Evolutionary conservation across 148 eudicot species (phyloP).

Genomic region (Rhododendron ovatum): DNA sequence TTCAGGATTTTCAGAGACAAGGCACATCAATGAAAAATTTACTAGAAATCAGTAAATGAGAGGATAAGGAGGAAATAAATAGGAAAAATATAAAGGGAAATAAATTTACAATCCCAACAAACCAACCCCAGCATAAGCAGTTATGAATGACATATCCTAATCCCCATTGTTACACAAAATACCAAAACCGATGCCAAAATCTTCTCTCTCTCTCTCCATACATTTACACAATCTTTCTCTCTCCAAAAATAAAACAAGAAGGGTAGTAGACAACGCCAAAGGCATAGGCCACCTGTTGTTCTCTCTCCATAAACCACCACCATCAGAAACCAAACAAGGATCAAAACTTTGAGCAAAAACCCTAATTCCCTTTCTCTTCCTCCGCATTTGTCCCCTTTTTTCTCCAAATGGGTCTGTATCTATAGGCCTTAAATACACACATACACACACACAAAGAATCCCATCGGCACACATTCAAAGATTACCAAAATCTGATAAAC

Average conservation of each 20-base stretch:
- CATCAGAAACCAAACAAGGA: slow-evolving; percentile 13
- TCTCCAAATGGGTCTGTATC: slow-evolving; percentile 27
- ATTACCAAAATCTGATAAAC: slow-evolving; percentile 13
- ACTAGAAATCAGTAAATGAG: neutral
- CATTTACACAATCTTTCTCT: neutral
- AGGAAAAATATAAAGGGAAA: neutral
- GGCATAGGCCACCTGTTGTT: slow-evolving; percentile 18
- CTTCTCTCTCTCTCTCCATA: neutral
- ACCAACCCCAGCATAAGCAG: neutral
- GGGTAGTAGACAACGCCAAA: neutral
- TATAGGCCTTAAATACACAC: neutral
- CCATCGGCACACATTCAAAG: neutral
- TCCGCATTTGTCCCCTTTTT: neutral
- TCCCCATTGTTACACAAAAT: neutral
- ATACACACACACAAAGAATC: neutral
- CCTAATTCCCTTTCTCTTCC: slow-evolving; percentile 19
- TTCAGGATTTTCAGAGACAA: neutral
- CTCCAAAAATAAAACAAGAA: neutral
- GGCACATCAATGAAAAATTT: neutral
- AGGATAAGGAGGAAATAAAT: neutral
- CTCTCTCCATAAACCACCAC: slow-evolving; percentile 18
- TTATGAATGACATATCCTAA: neutral
- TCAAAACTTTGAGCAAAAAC: slow-evolving; percentile 11
- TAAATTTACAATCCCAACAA: neutral
- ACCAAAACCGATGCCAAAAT: neutral